A percentile compares a stretch with the other conserved stretches of the same genome.
phyloP scores from a whole-genome alignment of 139 green algal species.

The Diplosphaera chodatii region DNA sequence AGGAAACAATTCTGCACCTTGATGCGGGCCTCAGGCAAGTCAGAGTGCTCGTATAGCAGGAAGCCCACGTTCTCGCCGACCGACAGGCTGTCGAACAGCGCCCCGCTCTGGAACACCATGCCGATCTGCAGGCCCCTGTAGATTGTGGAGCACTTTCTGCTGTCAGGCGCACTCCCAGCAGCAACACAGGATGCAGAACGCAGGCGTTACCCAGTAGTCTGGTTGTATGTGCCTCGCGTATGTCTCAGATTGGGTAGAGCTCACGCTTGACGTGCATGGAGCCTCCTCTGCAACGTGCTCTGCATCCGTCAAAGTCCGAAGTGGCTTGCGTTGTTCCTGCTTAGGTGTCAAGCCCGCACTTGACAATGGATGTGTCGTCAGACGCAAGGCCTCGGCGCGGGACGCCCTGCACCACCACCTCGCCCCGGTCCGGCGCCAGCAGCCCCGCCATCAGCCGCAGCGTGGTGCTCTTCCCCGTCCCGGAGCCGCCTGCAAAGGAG shows the following conservation, averaged over 20 bases:
- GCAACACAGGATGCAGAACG: too few relatives aligned
- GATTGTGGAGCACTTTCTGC: constrained; percentile 3
- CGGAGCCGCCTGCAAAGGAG: constrained; percentile 64
- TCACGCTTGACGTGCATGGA: too few relatives aligned
- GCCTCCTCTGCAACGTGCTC: too few relatives aligned
- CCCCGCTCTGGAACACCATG: constrained; percentile 96
- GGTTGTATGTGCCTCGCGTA: too few relatives aligned
- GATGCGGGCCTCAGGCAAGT: constrained; percentile 62
- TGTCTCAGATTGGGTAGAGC: too few relatives aligned
- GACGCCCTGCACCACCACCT: constrained; percentile 77
- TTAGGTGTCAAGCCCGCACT: constrained; percentile 3
- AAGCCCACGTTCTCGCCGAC: constrained; percentile 95
- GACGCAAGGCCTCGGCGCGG: constrained; percentile 66
- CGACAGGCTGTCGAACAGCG: constrained; percentile 97
- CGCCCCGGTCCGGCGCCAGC: constrained; percentile 83
- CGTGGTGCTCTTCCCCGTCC: constrained; percentile 96
- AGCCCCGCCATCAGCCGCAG: constrained; percentile 90
- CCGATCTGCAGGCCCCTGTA: constrained; percentile 44
- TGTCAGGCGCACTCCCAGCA: too few relatives aligned
- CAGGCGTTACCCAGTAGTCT: too few relatives aligned
- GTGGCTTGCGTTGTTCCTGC: too few relatives aligned
- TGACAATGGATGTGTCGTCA: constrained; percentile 33
- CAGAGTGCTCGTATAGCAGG: constrained; percentile 90
- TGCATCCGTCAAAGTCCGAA: too few relatives aligned
- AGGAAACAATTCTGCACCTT: too few relatives aligned